These are phyloP conservation scores for Groenewaldozyma salmanticensis DNA, from an alignment of 805 yeast species.

Conservation along the genomic window DNA sequence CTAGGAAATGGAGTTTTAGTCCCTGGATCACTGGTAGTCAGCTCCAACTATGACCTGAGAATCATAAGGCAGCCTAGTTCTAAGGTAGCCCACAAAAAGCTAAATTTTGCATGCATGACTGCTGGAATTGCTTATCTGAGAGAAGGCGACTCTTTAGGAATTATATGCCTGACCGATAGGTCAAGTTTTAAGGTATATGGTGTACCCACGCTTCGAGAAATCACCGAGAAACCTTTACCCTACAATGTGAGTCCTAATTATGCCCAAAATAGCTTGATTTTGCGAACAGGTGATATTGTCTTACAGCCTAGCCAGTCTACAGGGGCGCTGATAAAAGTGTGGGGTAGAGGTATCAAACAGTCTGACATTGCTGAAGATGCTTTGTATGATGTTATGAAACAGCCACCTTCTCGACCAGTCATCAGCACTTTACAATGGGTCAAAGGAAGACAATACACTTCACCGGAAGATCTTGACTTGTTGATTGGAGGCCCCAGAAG, in stretches of 20 bases:
- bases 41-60: slow-evolving; percentile 52
- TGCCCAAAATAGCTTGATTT: slow-evolving; percentile 33
- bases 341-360: slow-evolving; percentile 32
- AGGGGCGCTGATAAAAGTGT: slow-evolving; percentile 41
- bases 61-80: slow-evolving; percentile 50
- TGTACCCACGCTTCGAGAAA: slow-evolving; percentile 55
- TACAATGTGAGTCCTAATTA: slow-evolving; percentile 33
- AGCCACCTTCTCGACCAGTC: slow-evolving; percentile 70
- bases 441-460: slow-evolving; percentile 58
- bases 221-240: slow-evolving; percentile 39
- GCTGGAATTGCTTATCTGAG: slow-evolving; percentile 44
- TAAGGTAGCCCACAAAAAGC: slow-evolving; percentile 54
- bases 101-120: slow-evolving; percentile 40
- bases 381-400: slow-evolving; percentile 58
- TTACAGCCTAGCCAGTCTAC: slow-evolving; percentile 48
- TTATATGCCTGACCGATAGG: slow-evolving; percentile 14
- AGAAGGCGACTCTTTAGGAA: slow-evolving; percentile 33
- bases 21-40: slow-evolving; percentile 52
- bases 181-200: slow-evolving; percentile 30
- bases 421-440: slow-evolving; percentile 80
- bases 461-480: slow-evolving; percentile 50
- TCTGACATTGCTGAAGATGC: slow-evolving; percentile 37
- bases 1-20: slow-evolving; percentile 51
- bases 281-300: slow-evolving; percentile 33
- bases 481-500: slow-evolving; percentile 71